phyloP scores from a whole-genome alignment of 2,329 filamentous ascomycete genomes.

The Helminthosporium solani region DNA sequence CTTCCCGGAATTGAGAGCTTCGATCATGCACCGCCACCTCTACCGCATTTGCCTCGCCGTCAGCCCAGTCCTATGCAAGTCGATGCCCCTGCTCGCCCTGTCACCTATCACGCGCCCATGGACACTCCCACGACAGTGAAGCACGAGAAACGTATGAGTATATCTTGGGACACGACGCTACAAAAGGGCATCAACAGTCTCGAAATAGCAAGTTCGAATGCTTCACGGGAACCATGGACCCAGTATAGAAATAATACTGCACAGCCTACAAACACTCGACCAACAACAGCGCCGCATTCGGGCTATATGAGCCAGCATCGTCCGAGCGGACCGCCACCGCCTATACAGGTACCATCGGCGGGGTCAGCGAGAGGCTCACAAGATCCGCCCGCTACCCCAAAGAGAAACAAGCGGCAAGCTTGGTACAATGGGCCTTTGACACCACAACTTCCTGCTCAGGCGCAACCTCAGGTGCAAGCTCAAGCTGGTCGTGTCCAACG shows the following conservation, averaged over 20 bases:
- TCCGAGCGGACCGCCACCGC: slow-evolving; percentile 19
- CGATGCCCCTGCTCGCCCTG: slow-evolving; percentile 55
- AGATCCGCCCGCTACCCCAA: slow-evolving; percentile 51
- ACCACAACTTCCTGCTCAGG: slow-evolving; percentile 5
- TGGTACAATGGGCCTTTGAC: slow-evolving; percentile 66
- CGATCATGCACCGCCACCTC: slow-evolving; percentile 66
- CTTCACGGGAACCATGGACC: slow-evolving; percentile 38
- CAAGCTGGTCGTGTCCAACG: slow-evolving; percentile 42
- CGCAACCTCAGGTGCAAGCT: slow-evolving; percentile 18
- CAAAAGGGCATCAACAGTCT: slow-evolving; percentile 67
- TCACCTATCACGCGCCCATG: slow-evolving; percentile 38
- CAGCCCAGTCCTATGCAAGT: slow-evolving; percentile 76
- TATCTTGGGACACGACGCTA: slow-evolving; percentile 65
- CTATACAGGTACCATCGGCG: slow-evolving; percentile 32
- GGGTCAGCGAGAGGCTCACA: slow-evolving; percentile 41
- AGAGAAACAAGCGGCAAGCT: slow-evolving; percentile 65
- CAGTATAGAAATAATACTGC: slow-evolving; percentile 30
- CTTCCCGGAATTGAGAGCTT: slow-evolving; percentile 93
- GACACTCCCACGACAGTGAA: slow-evolving; percentile 25
- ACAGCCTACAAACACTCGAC: slow-evolving; percentile 23
- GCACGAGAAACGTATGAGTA: slow-evolving; percentile 37
- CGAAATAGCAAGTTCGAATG: slow-evolving; percentile 57
- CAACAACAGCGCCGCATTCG: slow-evolving; percentile 42
- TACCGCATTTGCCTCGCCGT: slow-evolving; percentile 62
- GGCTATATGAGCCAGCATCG: slow-evolving; percentile 33